Evolutionary conservation across 768 basidiomycete genomes (phyloP), one percentile per base, ranked within the genome.

Genomic region (Ramaria rubella): DNA sequence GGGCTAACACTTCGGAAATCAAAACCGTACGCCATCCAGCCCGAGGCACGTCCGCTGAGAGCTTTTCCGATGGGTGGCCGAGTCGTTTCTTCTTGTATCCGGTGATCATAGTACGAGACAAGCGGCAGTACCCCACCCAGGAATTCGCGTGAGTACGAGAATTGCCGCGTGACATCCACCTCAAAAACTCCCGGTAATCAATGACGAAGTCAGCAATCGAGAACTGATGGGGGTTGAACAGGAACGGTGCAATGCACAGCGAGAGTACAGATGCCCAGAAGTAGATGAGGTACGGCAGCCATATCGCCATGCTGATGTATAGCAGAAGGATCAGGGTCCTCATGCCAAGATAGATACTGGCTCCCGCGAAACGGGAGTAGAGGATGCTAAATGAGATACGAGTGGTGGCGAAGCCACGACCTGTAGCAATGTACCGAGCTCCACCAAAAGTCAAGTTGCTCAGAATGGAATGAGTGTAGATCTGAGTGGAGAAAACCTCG

Each of bases 161-260:
- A 72, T 98, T 99, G 56, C 96, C 96, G 57, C 96, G 83, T 9
- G 92, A 96, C 94, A 99, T 98, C 96, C 96, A 99, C 48, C 96
- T 85, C 48, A 99, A 71, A 77, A 94, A 97, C 68, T 99, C 96
- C 56, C 96, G 86, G 70, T 98, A 98, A 72, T 99, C 96, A 68
- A 98, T 93, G 73, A 98, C 87, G 73, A 95, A 99, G 73, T 99
- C 96, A 64, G 91, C 73, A 69, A 86, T 91, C 9, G 92, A 91
- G 81, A 98, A 99, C 71, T 98, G 96, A 72, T 99, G 95, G n/a
- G 96, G 96, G 73, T 99, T 99, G 83, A 99, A 99, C 59, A 99
- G 61, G 84, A 98, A 99, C 0, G 96, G 96, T 33, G 96, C 93
- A 63, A 98, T 81, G 72, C 92, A 95, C 19, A 99, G 82, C 9